Evolutionary conservation across 1,284 basidiomycete species (phyloP).

Genomic region (Testicularia cyperi): DNA sequence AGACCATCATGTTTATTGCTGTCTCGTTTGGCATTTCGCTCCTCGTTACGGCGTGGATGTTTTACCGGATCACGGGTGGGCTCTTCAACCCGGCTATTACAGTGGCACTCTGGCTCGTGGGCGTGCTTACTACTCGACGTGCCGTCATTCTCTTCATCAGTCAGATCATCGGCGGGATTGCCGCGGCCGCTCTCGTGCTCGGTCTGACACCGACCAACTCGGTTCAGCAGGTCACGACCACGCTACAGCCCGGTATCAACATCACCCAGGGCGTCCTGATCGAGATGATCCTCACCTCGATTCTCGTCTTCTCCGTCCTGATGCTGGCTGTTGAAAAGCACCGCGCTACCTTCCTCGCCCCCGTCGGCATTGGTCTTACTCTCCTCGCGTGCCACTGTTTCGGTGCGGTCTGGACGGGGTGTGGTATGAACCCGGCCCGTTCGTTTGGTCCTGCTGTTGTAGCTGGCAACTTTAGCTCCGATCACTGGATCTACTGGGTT

Average conservation of each 20-base stretch:
- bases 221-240: conserved; percentile 59
- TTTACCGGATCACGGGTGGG: conserved; percentile 73
- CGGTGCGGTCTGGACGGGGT: conserved; percentile 56
- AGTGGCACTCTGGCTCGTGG: conserved; percentile 62
- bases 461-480: conserved; percentile 11
- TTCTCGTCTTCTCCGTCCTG: conserved; percentile 38
- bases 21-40: conserved; percentile 44
- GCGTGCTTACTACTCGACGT: conserved; percentile 61
- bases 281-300: conserved; percentile 16
- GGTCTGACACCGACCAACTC: conserved; percentile 23
- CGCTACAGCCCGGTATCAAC: conserved; percentile 46
- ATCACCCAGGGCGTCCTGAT: conserved; percentile 40
- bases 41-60: conserved; percentile 66
- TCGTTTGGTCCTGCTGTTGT: conserved; percentile 72
- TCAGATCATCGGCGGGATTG: conserved; percentile 41
- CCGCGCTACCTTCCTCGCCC: conserved; percentile 71
- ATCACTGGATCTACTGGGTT: conserved; percentile 50
- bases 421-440: conserved; percentile 74
- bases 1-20: conserved; percentile 47
- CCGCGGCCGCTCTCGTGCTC: conserved; percentile 22
- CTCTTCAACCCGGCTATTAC: conserved; percentile 64
- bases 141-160: conserved; percentile 60
- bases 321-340: conserved; percentile 63
- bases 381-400: conserved; percentile 30
- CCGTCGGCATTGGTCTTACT: conserved; percentile 68